Base-by-base conservation (phyloP, 257 asterid genomes). In the Jacaranda mimosifolia region DNA sequence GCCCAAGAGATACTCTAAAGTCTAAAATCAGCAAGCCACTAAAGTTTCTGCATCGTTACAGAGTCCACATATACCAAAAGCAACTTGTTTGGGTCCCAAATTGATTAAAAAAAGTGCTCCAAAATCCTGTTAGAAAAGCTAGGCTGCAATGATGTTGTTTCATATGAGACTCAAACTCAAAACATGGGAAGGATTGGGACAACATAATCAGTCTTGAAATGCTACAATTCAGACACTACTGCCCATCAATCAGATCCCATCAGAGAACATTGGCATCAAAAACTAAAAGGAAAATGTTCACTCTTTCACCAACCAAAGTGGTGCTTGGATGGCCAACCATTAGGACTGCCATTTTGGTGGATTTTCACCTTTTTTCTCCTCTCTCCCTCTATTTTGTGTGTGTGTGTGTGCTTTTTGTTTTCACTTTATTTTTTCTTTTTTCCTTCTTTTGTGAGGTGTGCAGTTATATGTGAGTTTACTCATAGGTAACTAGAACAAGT, bases 251-350 rank as follows among this genome's bases (percentile, higher is more conserved):
- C 88, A 83, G 68, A 74, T 77, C 81, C 74, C 18, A 65, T 68
- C 57, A 63, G 32, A 26, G 32, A 26, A 26, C 1, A 26, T 26
- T 26, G 32, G 32, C 32, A 26, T 26, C 32, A 26, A 26, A 81
- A 13, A 14, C 4, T 10, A 52, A 1, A 52, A 12, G 15, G 57
- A 52, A 72, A 64, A 57, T 79, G 79, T 58, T 40, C 68, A 53
- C 40, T 68, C 70, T 56, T 68, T 67, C 65, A 77, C 90, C 87
- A 84, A n/a, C 75, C 81, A 80, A 75, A 65, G 87, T 87, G 91
- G 79, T 80, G 67, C 74, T 68, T 68, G 35, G 43, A 77, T 78
- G 86, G 80, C 75, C 53, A 45, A 62, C 32, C 81, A 81, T 70
- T 75, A 69, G 35, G 12, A 77, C 9, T 55, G 12, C 69, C 60